Evolutionary conservation across 345 rosid species (phyloP).

Genomic region (Alliaria petiolata): DNA sequence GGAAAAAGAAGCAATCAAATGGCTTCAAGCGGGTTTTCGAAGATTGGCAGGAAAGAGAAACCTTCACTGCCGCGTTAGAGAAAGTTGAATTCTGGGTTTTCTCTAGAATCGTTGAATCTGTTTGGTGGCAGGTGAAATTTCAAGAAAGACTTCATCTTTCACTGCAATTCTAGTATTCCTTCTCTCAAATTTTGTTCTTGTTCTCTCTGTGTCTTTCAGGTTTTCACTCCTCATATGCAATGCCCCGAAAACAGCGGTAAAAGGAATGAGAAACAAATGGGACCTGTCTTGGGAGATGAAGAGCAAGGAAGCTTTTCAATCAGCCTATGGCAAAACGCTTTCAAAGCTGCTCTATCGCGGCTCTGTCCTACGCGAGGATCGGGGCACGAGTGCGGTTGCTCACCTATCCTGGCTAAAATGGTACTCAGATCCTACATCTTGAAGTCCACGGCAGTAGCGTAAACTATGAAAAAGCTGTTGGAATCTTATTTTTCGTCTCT

Average conservation of each 20-base stretch:
- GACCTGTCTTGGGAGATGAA: slow-evolving; percentile 63
- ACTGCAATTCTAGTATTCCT: background rate
- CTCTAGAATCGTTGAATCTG: slow-evolving; percentile 86
- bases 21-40: slow-evolving; percentile 39
- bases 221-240: slow-evolving; percentile 87
- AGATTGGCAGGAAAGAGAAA: slow-evolving; percentile 87
- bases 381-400: slow-evolving; percentile 90
- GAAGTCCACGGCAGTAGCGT: background rate
- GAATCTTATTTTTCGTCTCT: background rate
- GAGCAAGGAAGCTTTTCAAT: slow-evolving; percentile 74
- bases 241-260: no score
- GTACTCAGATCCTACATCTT: slow-evolving; percentile 34
- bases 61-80: slow-evolving; percentile 61
- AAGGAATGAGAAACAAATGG: slow-evolving; percentile 44
- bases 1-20: slow-evolving; percentile 21
- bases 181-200: background rate
- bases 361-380: slow-evolving; percentile 84
- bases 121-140: slow-evolving; percentile 89
- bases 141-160: no score
- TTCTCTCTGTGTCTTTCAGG: slow-evolving; percentile 40
- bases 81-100: slow-evolving; percentile 90
- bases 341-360: slow-evolving; percentile 60
- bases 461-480: background rate
- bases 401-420: slow-evolving; percentile 66
- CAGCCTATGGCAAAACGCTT: slow-evolving; percentile 70